phyloP scores from a whole-genome alignment of 306 rosid species.

The Prunus dulcis region DNA sequence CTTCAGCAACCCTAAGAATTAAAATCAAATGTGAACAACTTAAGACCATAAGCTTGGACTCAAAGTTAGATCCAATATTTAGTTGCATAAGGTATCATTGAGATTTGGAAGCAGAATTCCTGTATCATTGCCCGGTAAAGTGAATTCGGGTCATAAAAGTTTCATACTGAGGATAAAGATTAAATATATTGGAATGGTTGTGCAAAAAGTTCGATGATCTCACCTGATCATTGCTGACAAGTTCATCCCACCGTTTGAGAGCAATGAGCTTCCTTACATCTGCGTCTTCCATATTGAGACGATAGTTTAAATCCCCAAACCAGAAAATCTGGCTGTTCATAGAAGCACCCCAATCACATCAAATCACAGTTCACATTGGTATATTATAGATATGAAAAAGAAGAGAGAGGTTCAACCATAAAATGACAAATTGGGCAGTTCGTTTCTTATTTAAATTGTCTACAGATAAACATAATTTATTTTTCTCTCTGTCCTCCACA shows the following conservation, averaged over 20 bases:
- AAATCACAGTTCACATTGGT: slow-evolving; percentile 19
- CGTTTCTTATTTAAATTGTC: too few species aligned
- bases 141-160: not conserved
- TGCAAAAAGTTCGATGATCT: slow-evolving; percentile 19
- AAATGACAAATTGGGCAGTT: not conserved
- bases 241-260: slow-evolving; percentile 71
- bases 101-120: not conserved
- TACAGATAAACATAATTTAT: not conserved
- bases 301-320: slow-evolving; percentile 96
- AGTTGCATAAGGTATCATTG: too few species aligned
- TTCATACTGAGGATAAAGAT: not conserved
- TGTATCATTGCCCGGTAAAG: not conserved
- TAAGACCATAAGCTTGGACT: too few species aligned
- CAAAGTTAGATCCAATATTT: not conserved
- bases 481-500: too few species aligned
- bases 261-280: slow-evolving; percentile 63
- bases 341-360: slow-evolving; percentile 19
- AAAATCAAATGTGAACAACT: too few species aligned
- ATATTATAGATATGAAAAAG: slow-evolving; percentile 10
- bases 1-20: too few species aligned
- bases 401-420: not conserved
- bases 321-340: slow-evolving; percentile 82
- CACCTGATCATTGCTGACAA: slow-evolving; percentile 79
- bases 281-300: slow-evolving; percentile 62
- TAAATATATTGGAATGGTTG: not conserved